Percentiles rank a stretch among this genome's conserved stretches.
Conservation (phyloP, 1,284 basidiomycete genomes). For the Fomitopsis palustris region DNA sequence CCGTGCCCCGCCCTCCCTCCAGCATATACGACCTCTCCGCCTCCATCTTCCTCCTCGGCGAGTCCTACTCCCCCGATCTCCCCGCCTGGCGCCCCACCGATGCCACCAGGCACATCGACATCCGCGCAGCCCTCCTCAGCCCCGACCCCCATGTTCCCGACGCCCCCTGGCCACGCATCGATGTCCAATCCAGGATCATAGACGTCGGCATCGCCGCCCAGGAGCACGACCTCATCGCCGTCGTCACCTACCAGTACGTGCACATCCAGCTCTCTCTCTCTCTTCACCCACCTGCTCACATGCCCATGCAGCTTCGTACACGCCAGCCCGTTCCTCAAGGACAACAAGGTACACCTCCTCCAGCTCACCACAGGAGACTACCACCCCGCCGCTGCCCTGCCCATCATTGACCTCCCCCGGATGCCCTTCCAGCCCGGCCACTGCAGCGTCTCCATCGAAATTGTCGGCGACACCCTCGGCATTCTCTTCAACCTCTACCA, state of each 20-base stretch:
- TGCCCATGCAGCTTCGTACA: conserved; percentile 3
- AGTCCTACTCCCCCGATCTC: conserved; percentile 15
- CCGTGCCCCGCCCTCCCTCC: conserved; percentile 18
- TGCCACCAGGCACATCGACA: conserved; percentile 3
- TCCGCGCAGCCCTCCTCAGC: conserved; percentile 7
- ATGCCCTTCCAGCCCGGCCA: conserved; percentile 11
- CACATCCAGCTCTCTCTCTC: background rate
- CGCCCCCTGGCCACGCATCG: conserved; percentile 31
- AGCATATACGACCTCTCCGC: conserved; percentile 43
- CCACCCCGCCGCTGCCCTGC: conserved; percentile 38
- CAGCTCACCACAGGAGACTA: conserved; percentile 39
- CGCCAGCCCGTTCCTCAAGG: conserved; percentile 8
- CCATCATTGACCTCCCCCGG: conserved; percentile 28
- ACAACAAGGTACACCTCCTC: conserved; percentile 30
- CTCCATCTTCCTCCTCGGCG: conserved; percentile 40
- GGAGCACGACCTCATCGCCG: conserved; percentile 46
- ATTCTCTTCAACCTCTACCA: conserved; percentile 27
- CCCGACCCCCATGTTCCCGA: background rate
- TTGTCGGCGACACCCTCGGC: conserved; percentile 42
- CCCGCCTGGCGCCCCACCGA: background rate
- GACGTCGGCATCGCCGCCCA: conserved; percentile 43
- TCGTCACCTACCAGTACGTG: conserved; percentile 36
- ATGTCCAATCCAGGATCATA: conserved; percentile 24
- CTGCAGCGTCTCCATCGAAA: conserved; percentile 41
- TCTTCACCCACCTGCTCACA: background rate